A percentile compares a stretch with the other conserved stretches of the same genome.
phyloP scores from a whole-genome alignment of 306 rosid genomes.

The Trichosanthes truncata region DNA sequence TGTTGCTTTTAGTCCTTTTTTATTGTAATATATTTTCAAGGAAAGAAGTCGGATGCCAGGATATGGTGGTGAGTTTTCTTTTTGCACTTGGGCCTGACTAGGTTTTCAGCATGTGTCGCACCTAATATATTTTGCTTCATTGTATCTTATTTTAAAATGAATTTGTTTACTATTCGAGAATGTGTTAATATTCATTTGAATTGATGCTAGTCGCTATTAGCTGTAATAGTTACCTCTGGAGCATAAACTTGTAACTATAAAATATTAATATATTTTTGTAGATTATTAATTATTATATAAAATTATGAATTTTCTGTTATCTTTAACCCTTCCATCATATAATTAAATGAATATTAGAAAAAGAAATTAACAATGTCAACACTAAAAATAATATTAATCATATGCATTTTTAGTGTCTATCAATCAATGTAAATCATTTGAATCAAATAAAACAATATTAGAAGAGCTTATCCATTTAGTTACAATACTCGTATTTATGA shows the following conservation, averaged over 20 bases:
- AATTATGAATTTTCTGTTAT: not conserved
- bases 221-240: not conserved
- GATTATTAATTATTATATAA: not conserved
- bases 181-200: not conserved
- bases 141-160: not conserved
- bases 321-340: not conserved
- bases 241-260: not conserved
- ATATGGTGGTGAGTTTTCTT: conserved; percentile 58
- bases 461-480: not conserved
- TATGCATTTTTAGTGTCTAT: not conserved
- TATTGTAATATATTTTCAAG: conserved; percentile 62
- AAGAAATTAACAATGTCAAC: not conserved
- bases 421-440: not conserved
- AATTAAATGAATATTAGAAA: not conserved
- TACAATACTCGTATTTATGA: too few relatives aligned
- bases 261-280: not conserved
- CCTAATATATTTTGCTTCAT: not conserved
- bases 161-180: not conserved
- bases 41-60: conserved; percentile 37
- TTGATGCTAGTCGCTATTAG: not conserved
- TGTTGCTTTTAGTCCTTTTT: conserved; percentile 65
- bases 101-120: not conserved
- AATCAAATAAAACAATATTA: not conserved
- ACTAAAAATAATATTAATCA: not conserved
- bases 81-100: not conserved